Evolutionary conservation across 306 rosid species (phyloP), one percentile per base, ranked within the genome.

Genomic region (Herpetospermum pedunculosum): DNA sequence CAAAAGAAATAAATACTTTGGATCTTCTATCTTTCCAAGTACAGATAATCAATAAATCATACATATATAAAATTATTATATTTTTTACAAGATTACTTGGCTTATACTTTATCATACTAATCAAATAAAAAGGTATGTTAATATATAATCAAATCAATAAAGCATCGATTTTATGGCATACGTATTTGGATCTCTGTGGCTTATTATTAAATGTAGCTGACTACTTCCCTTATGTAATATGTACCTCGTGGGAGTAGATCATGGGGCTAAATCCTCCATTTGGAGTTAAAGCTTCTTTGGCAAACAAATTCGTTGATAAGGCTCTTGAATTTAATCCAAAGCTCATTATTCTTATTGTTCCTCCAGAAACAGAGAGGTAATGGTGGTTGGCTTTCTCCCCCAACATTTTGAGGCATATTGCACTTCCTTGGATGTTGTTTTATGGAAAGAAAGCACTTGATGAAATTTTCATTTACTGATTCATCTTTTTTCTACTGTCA

Each of bases 261-360:
- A 90, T 92, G 97, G 98, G 98, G 44, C 85, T 92, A 29, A 92
- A 92, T 80, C 98, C 98, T 73, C 98, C 98, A 18, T 92, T 92
- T 40, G 97, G 98, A 74, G 63, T 88, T 54, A 82, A 86, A 83
- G 96, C 96, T 49, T 35, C 80, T 74, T 62, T 87, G 85, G 98
- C 97, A 19, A 90, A 92, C 82, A 81, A 77, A 81, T 92, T 92
- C 77, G 83, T 92, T 13, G 77, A 89, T 14, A 92, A 92, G 78
- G 98, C 98, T 80, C 95, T 92, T 0, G 79, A 90, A 81, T 92
- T 92, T 79, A 58, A 75, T 6, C 98, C 98, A 0, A 90, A 90
- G 81, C 92, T 92, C 59, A 74, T 92, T 79, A 80, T 92, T 83
- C 97, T 92, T 78, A 85, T 87, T 69, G 96, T 86, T 78, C 98